These are phyloP conservation scores for Neonectria sp. DNA, from an alignment of 2,329 filamentous ascomycete species.

Conservation along the genomic window DNA sequence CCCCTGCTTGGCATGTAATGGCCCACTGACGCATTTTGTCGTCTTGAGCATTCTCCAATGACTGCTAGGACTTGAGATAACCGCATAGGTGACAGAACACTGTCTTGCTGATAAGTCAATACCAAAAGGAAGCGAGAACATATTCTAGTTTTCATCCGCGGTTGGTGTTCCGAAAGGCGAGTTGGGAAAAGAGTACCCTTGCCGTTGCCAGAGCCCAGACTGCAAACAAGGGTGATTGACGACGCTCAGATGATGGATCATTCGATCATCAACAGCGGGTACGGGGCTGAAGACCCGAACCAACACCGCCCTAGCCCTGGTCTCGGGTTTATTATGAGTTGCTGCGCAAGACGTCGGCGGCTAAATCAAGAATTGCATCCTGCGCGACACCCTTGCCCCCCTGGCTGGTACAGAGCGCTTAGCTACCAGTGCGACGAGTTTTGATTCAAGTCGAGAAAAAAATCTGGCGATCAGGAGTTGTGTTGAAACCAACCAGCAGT, in stretches of 20 bases:
- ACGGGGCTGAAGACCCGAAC: slow-evolving; percentile 27
- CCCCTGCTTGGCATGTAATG: not conserved
- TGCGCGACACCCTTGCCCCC: slow-evolving; percentile 13
- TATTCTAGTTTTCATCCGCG: not conserved
- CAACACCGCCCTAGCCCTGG: slow-evolving; percentile 14
- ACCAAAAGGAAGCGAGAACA: not conserved
- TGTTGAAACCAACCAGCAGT: slow-evolving; percentile 9
- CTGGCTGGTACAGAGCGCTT: slow-evolving; percentile 16
- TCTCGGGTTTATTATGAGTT: slow-evolving; percentile 21
- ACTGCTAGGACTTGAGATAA: not conserved
- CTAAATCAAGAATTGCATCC: slow-evolving; percentile 16
- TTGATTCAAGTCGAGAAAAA: not conserved
- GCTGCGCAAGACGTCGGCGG: slow-evolving; percentile 16
- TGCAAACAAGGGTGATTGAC: slow-evolving; percentile 8
- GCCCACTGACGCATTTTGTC: not conserved
- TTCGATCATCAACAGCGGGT: slow-evolving; percentile 19
- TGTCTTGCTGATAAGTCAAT: not conserved
- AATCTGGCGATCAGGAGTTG: slow-evolving; percentile 4
- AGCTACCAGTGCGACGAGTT: slow-evolving; percentile 11
- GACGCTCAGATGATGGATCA: slow-evolving; percentile 21
- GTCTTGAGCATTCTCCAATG: not conserved
- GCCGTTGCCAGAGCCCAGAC: slow-evolving; percentile 3
- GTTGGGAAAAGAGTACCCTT: not conserved
- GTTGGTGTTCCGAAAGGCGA: not conserved
- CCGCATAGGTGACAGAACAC: not conserved